Evolutionary conservation across 2,329 filamentous ascomycete genomes (phyloP).

Genomic region (Aspergillus ibericus): DNA sequence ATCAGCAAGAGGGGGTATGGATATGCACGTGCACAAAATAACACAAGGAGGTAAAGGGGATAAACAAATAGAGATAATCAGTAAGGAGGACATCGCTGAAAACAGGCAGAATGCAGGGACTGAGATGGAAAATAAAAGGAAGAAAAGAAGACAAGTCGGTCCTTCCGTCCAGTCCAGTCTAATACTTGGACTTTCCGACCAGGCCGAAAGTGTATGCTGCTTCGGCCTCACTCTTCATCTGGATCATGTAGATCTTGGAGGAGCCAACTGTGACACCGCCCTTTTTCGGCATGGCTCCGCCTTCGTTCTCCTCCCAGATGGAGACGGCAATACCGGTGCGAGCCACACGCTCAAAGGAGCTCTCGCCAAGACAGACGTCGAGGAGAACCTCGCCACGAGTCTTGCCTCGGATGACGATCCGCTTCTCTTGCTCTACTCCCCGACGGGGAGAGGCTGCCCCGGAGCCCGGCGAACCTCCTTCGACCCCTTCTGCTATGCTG

Average conservation of each 20-base stretch:
- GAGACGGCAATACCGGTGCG: constrained; percentile 84
- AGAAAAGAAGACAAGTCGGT: neutral
- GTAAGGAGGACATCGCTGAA: neutral
- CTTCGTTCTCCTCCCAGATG: constrained; percentile 77
- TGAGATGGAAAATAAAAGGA: neutral
- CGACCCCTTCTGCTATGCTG: constrained; percentile 17
- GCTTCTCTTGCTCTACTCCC: constrained; percentile 73
- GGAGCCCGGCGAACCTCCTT: constrained; percentile 29
- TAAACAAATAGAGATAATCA: neutral
- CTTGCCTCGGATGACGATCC: constrained; percentile 74
- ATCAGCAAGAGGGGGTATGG: neutral
- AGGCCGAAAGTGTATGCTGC: constrained; percentile 56
- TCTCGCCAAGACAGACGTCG: constrained; percentile 81
- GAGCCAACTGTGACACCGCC: constrained; percentile 60
- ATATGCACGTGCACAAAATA: neutral
- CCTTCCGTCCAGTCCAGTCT: neutral
- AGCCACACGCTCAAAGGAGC: constrained; percentile 80
- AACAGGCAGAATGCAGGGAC: neutral
- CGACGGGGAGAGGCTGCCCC: constrained; percentile 40
- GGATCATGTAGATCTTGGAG: constrained; percentile 65
- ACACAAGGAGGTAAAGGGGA: neutral
- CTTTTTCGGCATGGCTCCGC: constrained; percentile 56
- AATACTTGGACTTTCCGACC: constrained; percentile 55
- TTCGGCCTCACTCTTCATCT: constrained; percentile 57
- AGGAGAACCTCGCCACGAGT: constrained; percentile 67